Percentiles rank a stretch among this genome's conserved stretches.
These are phyloP conservation scores for Quercus ilex DNA, from an alignment of 306 rosid species.

Conservation along the genomic window DNA sequence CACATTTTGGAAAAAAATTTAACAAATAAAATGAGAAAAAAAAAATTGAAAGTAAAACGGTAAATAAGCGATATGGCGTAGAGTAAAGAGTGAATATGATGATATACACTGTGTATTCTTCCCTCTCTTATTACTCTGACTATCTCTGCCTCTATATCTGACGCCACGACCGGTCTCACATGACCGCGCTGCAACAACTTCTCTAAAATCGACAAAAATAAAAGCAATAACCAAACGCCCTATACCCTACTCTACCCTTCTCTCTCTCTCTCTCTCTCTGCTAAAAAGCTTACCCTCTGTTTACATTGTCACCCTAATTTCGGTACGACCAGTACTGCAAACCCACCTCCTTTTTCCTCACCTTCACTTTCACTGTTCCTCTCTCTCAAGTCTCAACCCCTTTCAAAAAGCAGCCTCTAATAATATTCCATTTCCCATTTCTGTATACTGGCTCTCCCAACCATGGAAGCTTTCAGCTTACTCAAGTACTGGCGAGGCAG, in stretches of 20 bases:
- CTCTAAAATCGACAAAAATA: slow-evolving; percentile 31
- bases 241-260: neutral
- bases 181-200: slow-evolving; percentile 50
- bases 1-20: too few relatives aligned
- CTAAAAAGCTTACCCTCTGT: slow-evolving; percentile 16
- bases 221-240: neutral
- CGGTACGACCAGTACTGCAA: slow-evolving; percentile 12
- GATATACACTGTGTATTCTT: too few relatives aligned
- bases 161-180: slow-evolving; percentile 45
- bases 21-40: too few relatives aligned
- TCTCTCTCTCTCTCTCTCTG: neutral
- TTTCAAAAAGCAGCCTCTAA: slow-evolving; percentile 17
- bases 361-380: neutral
- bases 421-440: slow-evolving; percentile 9
- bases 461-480: slow-evolving; percentile 97
- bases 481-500: slow-evolving; percentile 89
- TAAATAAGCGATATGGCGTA: too few relatives aligned
- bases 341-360: slow-evolving; percentile 13
- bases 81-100: too few relatives aligned
- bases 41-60: too few relatives aligned
- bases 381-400: neutral
- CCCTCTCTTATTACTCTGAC: slow-evolving; percentile 17
- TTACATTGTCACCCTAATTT: slow-evolving; percentile 14
- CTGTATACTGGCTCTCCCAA: slow-evolving; percentile 97
- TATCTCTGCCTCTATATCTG: slow-evolving; percentile 16